Conservation (phyloP, 257 asterid species). For the Fraxinus anomala region DNA sequence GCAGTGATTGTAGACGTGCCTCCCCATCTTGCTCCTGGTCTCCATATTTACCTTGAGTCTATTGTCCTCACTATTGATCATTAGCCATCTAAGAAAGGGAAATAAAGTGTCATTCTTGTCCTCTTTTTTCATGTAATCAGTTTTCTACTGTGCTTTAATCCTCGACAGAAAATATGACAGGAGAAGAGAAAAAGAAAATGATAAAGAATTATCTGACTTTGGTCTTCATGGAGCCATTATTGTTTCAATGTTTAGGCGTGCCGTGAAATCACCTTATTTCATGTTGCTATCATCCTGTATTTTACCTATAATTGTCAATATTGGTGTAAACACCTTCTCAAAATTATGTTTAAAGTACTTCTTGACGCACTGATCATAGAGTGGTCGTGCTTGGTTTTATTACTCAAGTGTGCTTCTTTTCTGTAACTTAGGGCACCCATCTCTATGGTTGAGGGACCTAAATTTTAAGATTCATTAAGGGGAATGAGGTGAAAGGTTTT, state of each 20-base stretch:
- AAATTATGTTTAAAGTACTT: neutral
- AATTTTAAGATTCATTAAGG: neutral
- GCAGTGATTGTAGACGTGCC: neutral
- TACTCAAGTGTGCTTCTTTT: slow-evolving; percentile 5
- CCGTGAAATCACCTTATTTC: neutral
- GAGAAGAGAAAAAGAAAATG: neutral
- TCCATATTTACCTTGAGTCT: neutral
- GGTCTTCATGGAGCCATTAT: neutral
- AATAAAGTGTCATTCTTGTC: neutral
- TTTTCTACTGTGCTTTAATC: neutral
- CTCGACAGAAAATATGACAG: neutral
- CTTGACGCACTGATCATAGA: neutral
- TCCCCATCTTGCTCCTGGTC: slow-evolving; percentile 6
- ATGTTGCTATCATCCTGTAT: too few species aligned
- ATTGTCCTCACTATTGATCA: neutral
- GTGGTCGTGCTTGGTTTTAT: neutral
- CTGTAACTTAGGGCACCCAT: neutral
- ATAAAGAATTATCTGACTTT: neutral
- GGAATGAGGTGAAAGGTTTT: slow-evolving; percentile 10
- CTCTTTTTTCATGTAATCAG: neutral
- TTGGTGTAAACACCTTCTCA: neutral
- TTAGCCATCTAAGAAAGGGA: neutral
- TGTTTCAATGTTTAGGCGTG: neutral
- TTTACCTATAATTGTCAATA: too few species aligned
- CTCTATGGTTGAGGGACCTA: neutral